phyloP scores from a whole-genome alignment of 2,329 filamentous ascomycete species.

The Aspergillus jensenii region DNA sequence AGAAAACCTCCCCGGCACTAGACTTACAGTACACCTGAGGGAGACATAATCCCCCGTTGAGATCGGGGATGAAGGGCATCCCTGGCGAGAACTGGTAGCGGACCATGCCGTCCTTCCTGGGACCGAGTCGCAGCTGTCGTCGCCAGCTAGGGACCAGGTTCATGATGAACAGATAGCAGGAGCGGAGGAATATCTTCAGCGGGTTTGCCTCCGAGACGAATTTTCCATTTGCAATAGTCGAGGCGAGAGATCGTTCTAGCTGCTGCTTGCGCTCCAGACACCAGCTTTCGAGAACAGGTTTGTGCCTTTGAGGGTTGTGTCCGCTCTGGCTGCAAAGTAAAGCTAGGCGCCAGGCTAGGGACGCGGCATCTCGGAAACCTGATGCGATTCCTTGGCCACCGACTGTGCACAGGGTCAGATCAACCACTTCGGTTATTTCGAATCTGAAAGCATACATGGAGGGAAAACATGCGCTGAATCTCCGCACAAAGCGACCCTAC shows the following conservation, averaged over 20 bases:
- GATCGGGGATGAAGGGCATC: constrained; percentile 32
- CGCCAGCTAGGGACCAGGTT: constrained; percentile 33
- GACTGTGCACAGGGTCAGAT: constrained; percentile 21
- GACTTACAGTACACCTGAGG: constrained; percentile 35
- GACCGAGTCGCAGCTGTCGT: constrained; percentile 29
- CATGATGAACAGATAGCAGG: constrained; percentile 33
- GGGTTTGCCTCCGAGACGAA: constrained; percentile 32
- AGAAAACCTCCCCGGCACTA: constrained; percentile 15
- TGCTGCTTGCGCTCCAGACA: constrained; percentile 41
- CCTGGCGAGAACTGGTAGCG: constrained; percentile 29
- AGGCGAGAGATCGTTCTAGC: constrained; percentile 34
- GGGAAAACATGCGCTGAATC: constrained; percentile 56
- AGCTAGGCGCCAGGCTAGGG: constrained; percentile 39
- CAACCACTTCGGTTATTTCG: not conserved
- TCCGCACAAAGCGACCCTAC: constrained; percentile 47
- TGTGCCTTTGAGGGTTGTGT: constrained; percentile 17
- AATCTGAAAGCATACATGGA: constrained; percentile 35
- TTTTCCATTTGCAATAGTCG: constrained; percentile 35
- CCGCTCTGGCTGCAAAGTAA: constrained; percentile 21
- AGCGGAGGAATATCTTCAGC: constrained; percentile 33
- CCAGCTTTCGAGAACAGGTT: constrained; percentile 30
- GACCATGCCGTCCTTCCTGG: constrained; percentile 30
- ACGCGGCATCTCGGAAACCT: constrained; percentile 41
- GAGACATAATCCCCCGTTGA: constrained; percentile 32
- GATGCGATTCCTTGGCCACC: constrained; percentile 45